Evolutionary conservation across 495 filamentous ascomycete species (phyloP), one percentile per base, ranked within the genome.

Genomic region (Halenospora varia): DNA sequence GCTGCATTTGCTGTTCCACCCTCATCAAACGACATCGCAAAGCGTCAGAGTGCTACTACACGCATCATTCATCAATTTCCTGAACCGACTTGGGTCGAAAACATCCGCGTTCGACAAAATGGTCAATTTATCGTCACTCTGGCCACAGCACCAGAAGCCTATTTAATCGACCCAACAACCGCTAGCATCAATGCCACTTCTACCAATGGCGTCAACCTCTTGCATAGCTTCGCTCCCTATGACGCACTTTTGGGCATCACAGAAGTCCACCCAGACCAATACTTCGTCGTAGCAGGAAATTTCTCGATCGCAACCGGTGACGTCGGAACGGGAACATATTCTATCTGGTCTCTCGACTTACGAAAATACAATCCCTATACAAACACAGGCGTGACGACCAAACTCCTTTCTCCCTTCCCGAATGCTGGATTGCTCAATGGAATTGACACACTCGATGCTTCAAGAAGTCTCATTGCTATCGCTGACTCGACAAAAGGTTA

Each of bases 131-230:
- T 78, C 10, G 50, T 72, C 22, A 73, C 74, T 0, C 62, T 69
- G n/a, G 56, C 71, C 29, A 68, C 70, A 41, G 61, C 62, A 9
- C 72, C 75, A 0, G 67, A 73, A 51, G 65, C 79, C 20, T 81
- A 73, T 71, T 56, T 62, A 10, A 61, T 78, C 51, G 63, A 77
- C 59, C 68, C 74, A 0, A 29, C 41, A 6, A 58, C 66, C 15
- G 25, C 57, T 1, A 41, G 60, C 1, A 22, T 53, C 2, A 18
- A 62, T 40, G 48, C 49, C 42, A 13, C 53, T 62, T 56, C 56
- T 48, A 61, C 54, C 17, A 59, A 48, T 20, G 50, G 53, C 25
- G 35, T 55, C 13, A 49, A 55, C 0, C 64, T 62, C 10, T 29
- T 68, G 1, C 64, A 63, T 40, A 62, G 40, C 3, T 62, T 67